These are phyloP conservation scores for Usnea hakonensis DNA, from an alignment of 495 filamentous ascomycete genomes.

Conservation along the genomic window DNA sequence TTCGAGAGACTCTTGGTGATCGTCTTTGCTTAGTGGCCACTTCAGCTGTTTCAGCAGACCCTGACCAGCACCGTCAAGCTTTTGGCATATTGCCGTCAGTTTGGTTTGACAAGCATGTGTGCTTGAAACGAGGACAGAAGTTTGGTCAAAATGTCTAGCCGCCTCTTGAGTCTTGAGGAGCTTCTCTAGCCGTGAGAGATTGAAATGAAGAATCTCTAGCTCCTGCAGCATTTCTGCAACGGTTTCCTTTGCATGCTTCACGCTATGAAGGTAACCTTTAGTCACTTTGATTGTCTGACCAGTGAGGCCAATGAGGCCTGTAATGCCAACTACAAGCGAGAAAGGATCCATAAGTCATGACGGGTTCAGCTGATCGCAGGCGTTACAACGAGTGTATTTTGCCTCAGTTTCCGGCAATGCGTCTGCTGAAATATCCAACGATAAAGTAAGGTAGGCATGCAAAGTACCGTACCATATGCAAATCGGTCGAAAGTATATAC, in stretches of 20 bases:
- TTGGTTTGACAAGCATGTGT: background rate
- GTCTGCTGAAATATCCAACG: background rate
- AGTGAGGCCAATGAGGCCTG: constrained; percentile 1
- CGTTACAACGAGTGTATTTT: no score
- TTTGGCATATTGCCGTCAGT: background rate
- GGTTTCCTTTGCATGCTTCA: constrained; percentile 3
- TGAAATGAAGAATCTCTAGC: background rate
- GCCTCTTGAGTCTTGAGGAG: background rate
- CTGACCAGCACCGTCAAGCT: background rate
- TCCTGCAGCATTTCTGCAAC: constrained; percentile 6
- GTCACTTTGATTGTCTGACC: constrained; percentile 2
- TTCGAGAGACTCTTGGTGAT: constrained; percentile 13
- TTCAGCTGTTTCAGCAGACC: background rate
- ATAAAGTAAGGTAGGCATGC: no score
- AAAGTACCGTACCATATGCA: no score
- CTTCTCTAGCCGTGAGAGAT: constrained; percentile 4
- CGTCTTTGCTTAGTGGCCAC: constrained; percentile 5
- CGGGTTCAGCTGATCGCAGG: no score
- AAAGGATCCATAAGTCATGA: constrained; percentile 10
- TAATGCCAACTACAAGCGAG: constrained; percentile 10
- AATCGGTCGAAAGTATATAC: no score
- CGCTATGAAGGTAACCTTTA: background rate
- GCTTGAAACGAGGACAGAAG: background rate
- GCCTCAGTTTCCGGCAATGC: background rate
- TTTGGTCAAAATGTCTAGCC: background rate